Base-by-base conservation (phyloP, 768 basidiomycete species). In the Neoboletus subvelutipes region DNA sequence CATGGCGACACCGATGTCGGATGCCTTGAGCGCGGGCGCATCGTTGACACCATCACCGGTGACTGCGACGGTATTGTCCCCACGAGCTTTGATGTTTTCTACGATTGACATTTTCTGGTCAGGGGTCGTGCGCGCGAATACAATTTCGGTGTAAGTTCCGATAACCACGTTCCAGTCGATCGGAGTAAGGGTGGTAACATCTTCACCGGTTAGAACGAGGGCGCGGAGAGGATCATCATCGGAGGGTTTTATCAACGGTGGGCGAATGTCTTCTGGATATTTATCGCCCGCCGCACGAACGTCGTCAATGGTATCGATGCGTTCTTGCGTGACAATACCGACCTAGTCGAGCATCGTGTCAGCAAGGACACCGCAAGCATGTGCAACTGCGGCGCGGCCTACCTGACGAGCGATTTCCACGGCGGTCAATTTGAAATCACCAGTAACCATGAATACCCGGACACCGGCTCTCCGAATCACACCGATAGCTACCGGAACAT, bases 11-110 rank as follows among this genome's bases (percentile, higher is more conserved):
- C 84, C 83, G 22, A 85, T 77, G 55, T 86, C 79, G 2, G 80
- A 75, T 0, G 75, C 79, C 63, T 81, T 82, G 37, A 84, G 67
- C 0, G 80, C 77, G 0, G 81, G 78, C 0, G 77, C 76, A 61
- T 82, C 81, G 52, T 82, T 82, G 24, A 81, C 79, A 41, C 85
- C 85, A 58, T 86, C 84, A 2, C 84, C 84, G 0, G 78, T 77
- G 1, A 78, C 82, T 2, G 81, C 82, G 10, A 83, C 81, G 5
- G 78, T 76, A 54, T 78, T 77, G 66, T 75, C 74, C 5, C 76
- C 79, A 1, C 80, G 71, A 5, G 68, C 63, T 51, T 83, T 81
- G 60, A 83, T 74, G 31, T 79, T 77, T 56, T 79, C 78, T 18
- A 85, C 82, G 56, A 85, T 85, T 15, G 76, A 70, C 59, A 85